These are phyloP conservation scores for Penicillium samsonianum DNA, from an alignment of 495 filamentous ascomycete species.

Conservation along the genomic window DNA sequence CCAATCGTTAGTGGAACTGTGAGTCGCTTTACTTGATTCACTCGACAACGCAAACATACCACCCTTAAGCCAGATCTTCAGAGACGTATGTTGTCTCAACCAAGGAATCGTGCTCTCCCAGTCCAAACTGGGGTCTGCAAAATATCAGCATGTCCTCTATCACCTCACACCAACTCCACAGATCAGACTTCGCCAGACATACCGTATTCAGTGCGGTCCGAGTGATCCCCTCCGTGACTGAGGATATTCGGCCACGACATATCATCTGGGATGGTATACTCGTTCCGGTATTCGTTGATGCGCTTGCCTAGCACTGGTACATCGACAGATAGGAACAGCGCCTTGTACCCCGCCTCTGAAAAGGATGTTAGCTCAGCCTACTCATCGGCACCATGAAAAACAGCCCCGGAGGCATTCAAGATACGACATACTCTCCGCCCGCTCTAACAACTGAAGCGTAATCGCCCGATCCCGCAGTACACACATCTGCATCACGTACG, in stretches of 20 bases:
- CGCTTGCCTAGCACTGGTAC: constrained; percentile 77
- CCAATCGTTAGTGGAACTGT: background rate
- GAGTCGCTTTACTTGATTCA: background rate
- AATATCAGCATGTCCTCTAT: constrained; percentile 25
- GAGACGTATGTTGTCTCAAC: constrained; percentile 80
- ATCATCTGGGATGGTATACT: constrained; percentile 42
- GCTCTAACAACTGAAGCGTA: constrained; percentile 79
- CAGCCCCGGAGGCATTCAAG: too few species aligned
- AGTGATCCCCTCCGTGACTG: constrained; percentile 31
- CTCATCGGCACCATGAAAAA: background rate
- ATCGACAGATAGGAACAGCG: constrained; percentile 91
- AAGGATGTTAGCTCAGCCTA: background rate
- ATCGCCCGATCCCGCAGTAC: constrained; percentile 88
- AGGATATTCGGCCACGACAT: constrained; percentile 38
- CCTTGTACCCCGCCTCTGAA: constrained; percentile 82
- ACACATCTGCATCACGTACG: constrained; percentile 75
- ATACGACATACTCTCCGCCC: constrained; percentile 63
- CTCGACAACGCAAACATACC: constrained; percentile 31
- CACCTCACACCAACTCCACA: background rate
- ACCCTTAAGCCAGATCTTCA: constrained; percentile 93
- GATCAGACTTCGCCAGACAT: constrained; percentile 4
- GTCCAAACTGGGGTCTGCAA: constrained; percentile 78
- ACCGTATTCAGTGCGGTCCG: constrained; percentile 37
- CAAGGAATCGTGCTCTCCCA: constrained; percentile 85
- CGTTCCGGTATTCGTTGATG: constrained; percentile 47